Evolutionary conservation across 495 filamentous ascomycete species (phyloP), one percentile per base, ranked within the genome.

Genomic region (Pyrenopolyporus hunteri): DNA sequence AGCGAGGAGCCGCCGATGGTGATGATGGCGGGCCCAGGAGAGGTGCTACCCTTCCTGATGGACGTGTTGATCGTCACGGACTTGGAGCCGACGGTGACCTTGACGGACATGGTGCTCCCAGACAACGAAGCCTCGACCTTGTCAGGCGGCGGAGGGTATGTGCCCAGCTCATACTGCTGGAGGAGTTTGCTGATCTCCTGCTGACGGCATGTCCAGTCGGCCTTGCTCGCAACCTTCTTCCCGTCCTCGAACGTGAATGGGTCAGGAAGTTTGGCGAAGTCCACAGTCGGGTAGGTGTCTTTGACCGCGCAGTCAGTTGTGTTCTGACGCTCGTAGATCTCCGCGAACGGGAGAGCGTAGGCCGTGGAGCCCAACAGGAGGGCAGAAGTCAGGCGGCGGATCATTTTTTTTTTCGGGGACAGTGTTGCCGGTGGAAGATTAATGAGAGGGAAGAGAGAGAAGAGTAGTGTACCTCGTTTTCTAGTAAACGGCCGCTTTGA

Each of bases 151-250:
- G 73, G 68, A 8, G 82, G 82, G 59, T 80, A 74, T 43, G 48
- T 67, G 42, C 82, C 82, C 14, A 83, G 78, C 69, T 83, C 81
- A 65, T 79, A 82, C 54, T 75, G 73, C 62, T 82, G 78, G 29
- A 85, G 53, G 48, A 80, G 76, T 62, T 77, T 77, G 70, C 55
- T 70, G 59, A 83, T 80, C 71, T 85, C 79, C 39, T 74, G 67
- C 52, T 74, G 69, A 22, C 79, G 80, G 74, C 81, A 83, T 40
- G 67, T 66, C 67, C 80, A 85, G 46, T 80, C 75, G 11, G 69
- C 76, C 65, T 78, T 72, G 51, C 73, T 79, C 1, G 75, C 70
- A 10, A 85, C 73, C 64, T 74, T 73, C 7, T 32, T 57, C 25
- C 80, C 81, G 59, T 70, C 69, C 19, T 75, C 59, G 50, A 70